Base-by-base conservation (phyloP, 345 rosid genomes). In the Toxicodendron radicans region DNA sequence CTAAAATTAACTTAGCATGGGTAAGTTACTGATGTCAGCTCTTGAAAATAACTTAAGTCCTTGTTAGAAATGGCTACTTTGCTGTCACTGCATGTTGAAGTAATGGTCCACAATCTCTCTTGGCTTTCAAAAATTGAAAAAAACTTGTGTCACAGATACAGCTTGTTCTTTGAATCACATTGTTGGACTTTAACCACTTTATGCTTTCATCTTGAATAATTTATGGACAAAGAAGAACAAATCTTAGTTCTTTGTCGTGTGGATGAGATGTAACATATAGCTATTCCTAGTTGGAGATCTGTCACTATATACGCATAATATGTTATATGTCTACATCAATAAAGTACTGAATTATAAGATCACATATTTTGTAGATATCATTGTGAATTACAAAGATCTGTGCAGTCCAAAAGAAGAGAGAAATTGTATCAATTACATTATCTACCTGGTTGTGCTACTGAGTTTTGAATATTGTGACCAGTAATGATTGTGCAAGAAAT, bases 131-230 rank as follows among this genome's bases (percentile, higher is more conserved):
- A 70, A 45, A 9, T 71, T 17, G 56, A 43, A 59, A 46, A 38
- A 64, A 66, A 8, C 13, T 24, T 21, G 20, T 33, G 48, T 5
- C 7, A 9, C 46, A 33, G 20, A 9, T 51, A 51, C 16, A 51
- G 51, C 49, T 62, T 9, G 8, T 51, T 53, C 18, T 52, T 58
- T 52, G 35, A 49, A n/a, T 70, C 20, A 59, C 53, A 32, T 17
- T 5, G 8, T 51, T 33, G 45, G 49, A 41, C 24, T 20, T 30
- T 46, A 35, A 23, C 43, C 17, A 35, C 58, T 30, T 5, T 24
- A 64, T 79, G 27, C 58, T 79, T 32, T 27, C 32, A 54, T 72
- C 63, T 73, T 69, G 64, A 46, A 18, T 21, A 43, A 52, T 27
- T 62, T 66, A 10, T 1, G 20, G 41, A 23, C 48, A 32, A 30